Conservation (phyloP, 192 early-diverging fungal genomes). For the Coemansia sp. region DNA sequence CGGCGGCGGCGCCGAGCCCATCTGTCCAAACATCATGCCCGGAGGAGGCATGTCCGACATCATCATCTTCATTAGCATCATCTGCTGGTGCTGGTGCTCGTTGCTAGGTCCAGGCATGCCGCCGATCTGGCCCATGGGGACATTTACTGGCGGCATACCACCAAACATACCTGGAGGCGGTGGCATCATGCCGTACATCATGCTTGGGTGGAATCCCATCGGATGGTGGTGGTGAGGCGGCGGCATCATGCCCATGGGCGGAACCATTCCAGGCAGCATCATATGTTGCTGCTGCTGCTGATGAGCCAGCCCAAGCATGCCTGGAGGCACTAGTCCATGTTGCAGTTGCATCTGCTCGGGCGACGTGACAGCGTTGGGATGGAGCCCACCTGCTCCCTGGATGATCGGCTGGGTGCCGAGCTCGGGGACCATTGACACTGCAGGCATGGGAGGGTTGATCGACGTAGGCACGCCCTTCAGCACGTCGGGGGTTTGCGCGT, state of each 20-base stretch:
- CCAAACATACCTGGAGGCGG: slow-evolving; percentile 40
- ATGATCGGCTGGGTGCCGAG: neutral
- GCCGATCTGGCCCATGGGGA: slow-evolving; percentile 29
- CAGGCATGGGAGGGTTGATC: neutral
- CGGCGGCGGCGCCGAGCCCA: slow-evolving; percentile 18
- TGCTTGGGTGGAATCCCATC: slow-evolving; percentile 43
- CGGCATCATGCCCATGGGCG: slow-evolving; percentile 44
- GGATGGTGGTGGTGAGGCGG: slow-evolving; percentile 4
- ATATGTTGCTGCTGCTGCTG: slow-evolving; percentile 29
- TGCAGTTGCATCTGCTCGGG: slow-evolving; percentile 29
- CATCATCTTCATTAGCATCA: slow-evolving; percentile 45
- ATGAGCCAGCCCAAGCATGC: slow-evolving; percentile 31
- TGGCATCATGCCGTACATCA: slow-evolving; percentile 53
- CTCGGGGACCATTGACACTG: neutral
- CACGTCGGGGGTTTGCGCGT: slow-evolving; percentile 2
- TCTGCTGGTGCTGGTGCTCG: slow-evolving; percentile 28
- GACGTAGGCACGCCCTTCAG: neutral
- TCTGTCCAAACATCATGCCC: slow-evolving; percentile 36
- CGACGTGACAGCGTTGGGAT: neutral
- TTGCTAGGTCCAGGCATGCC: slow-evolving; percentile 16
- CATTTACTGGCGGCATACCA: slow-evolving; percentile 23
- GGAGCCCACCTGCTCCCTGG: slow-evolving; percentile 3
- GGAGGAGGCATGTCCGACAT: slow-evolving; percentile 36
- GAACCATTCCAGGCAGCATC: slow-evolving; percentile 38
- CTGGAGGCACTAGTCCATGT: slow-evolving; percentile 12